Percentiles rank a stretch among this genome's conserved stretches.
Conservation (phyloP, 2,329 filamentous ascomycete species). For the Ophiosphaerella korrae region DNA sequence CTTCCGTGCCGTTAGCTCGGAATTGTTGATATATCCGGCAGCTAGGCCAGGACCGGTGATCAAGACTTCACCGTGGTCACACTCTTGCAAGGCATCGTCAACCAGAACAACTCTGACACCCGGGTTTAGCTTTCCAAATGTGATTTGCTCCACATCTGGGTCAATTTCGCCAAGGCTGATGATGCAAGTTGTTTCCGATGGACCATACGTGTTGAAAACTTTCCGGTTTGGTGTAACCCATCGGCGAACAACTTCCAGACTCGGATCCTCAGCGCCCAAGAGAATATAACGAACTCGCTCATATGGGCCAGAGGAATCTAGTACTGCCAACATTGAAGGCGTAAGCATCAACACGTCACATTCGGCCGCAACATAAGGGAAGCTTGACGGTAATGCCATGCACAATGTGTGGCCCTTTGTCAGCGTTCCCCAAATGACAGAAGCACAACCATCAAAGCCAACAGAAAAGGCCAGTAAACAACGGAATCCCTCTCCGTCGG, state of each 20-base stretch:
- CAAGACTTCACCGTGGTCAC: conserved; percentile 37
- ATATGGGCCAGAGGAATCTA: conserved; percentile 8
- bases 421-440: conserved; percentile 4
- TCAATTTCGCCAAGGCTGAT: conserved; percentile 4
- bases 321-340: conserved; percentile 11
- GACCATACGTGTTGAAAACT: conserved; percentile 12
- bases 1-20: conserved; percentile 5
- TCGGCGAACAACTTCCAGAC: not conserved
- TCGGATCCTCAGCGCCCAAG: conserved; percentile 8
- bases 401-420: conserved; percentile 3
- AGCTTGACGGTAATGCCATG: conserved; percentile 10
- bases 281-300: conserved; percentile 5
- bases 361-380: conserved; percentile 5
- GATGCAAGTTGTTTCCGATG: conserved; percentile 12
- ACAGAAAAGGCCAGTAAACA: conserved; percentile 6
- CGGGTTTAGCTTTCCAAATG: conserved; percentile 6
- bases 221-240: conserved; percentile 8
- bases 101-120: conserved; percentile 7
- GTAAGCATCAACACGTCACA: conserved; percentile 9
- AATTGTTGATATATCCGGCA: conserved; percentile 11
- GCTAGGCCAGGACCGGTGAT: conserved; percentile 35
- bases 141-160: conserved; percentile 4
- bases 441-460: conserved; percentile 7
- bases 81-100: conserved; percentile 17
- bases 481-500: not conserved